Percentiles rank a stretch among this genome's conserved stretches.
phyloP scores from a whole-genome alignment of 1,284 basidiomycete species.

The Boletellus sp. region DNA sequence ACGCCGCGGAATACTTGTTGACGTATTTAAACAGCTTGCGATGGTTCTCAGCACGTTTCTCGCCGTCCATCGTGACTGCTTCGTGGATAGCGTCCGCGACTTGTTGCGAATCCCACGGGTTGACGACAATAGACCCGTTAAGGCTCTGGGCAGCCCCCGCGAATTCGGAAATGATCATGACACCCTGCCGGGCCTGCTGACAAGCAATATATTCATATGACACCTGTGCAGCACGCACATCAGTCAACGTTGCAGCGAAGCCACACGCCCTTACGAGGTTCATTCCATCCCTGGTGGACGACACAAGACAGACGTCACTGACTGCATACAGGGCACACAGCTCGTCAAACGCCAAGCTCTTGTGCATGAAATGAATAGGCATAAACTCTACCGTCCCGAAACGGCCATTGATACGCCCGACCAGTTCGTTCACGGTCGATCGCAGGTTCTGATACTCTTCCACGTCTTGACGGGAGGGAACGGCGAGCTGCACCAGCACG shows the following conservation, averaged over 20 bases:
- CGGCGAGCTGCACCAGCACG: conserved; percentile 93
- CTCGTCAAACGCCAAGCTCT: conserved; percentile 90
- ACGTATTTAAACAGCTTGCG: conserved; percentile 95
- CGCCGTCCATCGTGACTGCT: conserved; percentile 85
- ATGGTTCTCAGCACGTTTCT: conserved; percentile 85
- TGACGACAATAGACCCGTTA: conserved; percentile 91
- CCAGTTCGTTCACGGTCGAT: conserved; percentile 94
- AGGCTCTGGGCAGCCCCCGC: conserved; percentile 96
- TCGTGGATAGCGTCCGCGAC: conserved; percentile 95
- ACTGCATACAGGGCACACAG: conserved; percentile 95
- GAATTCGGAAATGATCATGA: conserved; percentile 97
- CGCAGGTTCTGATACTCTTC: conserved; percentile 99
- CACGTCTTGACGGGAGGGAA: conserved; percentile 96
- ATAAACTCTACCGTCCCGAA: conserved; percentile 99
- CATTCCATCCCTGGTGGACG: conserved; percentile 96
- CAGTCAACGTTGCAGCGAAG: conserved; percentile 8
- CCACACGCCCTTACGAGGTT: conserved; percentile 66
- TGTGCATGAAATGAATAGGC: conserved; percentile 99
- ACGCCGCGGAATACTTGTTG: conserved; percentile 88
- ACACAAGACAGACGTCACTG: conserved; percentile 94
- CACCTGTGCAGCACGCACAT: conserved; percentile 53
- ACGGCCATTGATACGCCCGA: conserved; percentile 95
- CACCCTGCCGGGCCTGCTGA: conserved; percentile 88
- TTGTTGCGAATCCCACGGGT: conserved; percentile 94
- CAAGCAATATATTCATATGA: conserved; percentile 99